phyloP scores from a whole-genome alignment of 768 basidiomycete genomes.

The Pleurotus eryngii region DNA sequence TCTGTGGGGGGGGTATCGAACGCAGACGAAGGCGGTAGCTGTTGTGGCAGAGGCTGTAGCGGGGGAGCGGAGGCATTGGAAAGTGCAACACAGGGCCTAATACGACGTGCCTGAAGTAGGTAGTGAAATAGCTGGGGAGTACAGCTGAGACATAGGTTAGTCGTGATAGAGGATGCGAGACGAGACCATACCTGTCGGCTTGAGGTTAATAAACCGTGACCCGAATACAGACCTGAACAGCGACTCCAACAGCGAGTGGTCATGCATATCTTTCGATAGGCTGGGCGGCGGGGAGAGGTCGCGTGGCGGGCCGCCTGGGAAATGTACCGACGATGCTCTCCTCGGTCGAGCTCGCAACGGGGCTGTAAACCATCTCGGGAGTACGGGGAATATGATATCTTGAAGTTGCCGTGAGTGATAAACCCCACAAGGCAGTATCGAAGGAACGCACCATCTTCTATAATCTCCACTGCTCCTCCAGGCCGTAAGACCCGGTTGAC shows the following conservation, averaged over 20 bases:
- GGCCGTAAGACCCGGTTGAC: slow-evolving; percentile 66
- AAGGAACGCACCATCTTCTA: slow-evolving; percentile 62
- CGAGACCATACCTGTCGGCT: slow-evolving; percentile 54
- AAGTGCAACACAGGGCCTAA: slow-evolving; percentile 60
- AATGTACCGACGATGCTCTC: slow-evolving; percentile 46
- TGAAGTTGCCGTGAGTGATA: not conserved
- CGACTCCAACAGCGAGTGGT: slow-evolving; percentile 68
- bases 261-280: slow-evolving; percentile 40
- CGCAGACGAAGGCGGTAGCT: slow-evolving; percentile 36
- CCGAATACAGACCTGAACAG: slow-evolving; percentile 66
- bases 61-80: slow-evolving; percentile 68
- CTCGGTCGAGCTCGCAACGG: slow-evolving; percentile 56
- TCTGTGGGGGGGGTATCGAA: slow-evolving; percentile 31
- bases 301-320: slow-evolving; percentile 44
- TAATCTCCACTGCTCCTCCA: slow-evolving; percentile 66
- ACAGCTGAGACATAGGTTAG: slow-evolving; percentile 40
- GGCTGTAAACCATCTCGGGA: slow-evolving; percentile 76
- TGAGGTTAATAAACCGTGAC: slow-evolving; percentile 67
- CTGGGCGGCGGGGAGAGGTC: slow-evolving; percentile 30
- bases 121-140: slow-evolving; percentile 65
- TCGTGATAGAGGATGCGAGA: not conserved
- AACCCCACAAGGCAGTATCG: not conserved
- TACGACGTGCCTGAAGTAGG: slow-evolving; percentile 65
- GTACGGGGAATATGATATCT: slow-evolving; percentile 75
- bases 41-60: slow-evolving; percentile 50